Evolutionary conservation across 2,329 filamentous ascomycete genomes (phyloP).

Genomic region (Cytospora piceae): DNA sequence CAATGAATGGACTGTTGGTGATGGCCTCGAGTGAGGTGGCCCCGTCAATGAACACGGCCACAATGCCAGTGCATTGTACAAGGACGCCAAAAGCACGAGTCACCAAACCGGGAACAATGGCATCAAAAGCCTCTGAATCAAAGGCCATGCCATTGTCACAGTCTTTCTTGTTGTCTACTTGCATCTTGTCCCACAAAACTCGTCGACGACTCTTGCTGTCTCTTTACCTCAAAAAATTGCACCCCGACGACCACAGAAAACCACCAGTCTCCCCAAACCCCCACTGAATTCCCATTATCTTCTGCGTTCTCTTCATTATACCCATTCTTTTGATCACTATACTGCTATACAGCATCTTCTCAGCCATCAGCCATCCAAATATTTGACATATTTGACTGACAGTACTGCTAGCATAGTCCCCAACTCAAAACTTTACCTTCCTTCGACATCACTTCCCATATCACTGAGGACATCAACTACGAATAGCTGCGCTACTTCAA

Average conservation of each 20-base stretch:
- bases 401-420: slow-evolving; percentile 3
- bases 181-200: not conserved
- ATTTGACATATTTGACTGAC: not conserved
- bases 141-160: not conserved
- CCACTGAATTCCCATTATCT: not conserved
- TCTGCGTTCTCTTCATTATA: not conserved
- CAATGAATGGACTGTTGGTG: not conserved
- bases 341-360: not conserved
- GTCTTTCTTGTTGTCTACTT: not conserved
- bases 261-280: not conserved
- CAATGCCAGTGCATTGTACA: not conserved
- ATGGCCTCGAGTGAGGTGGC: not conserved
- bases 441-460: slow-evolving; percentile 9
- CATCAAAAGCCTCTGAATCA: not conserved
- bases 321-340: not conserved
- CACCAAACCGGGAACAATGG: not conserved
- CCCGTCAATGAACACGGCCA: not conserved
- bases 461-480: slow-evolving; percentile 14
- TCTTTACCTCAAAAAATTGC: not conserved
- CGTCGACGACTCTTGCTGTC: not conserved
- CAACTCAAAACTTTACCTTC: slow-evolving; percentile 7
- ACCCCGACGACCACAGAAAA: not conserved
- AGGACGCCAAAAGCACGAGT: not conserved
- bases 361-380: not conserved
- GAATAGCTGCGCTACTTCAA: slow-evolving; percentile 30